Evolutionary conservation across 1,139 yeast genomes (phyloP).

Genomic region (Hansenula lynferdii): DNA sequence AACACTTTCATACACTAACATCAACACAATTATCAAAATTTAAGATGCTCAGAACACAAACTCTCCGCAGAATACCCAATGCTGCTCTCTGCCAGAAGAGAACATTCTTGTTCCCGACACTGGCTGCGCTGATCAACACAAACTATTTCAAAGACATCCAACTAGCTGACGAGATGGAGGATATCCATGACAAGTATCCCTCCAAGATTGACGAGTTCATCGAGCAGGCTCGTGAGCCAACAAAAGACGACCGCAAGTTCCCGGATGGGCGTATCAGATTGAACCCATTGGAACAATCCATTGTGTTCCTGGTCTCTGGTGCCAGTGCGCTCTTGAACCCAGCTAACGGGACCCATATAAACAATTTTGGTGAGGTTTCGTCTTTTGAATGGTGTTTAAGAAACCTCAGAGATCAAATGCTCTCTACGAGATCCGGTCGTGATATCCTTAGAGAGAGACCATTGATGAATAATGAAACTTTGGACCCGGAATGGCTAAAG

Average conservation of each 20-base stretch:
- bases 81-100: constrained; percentile 1
- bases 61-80: neutral
- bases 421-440: constrained; percentile 71
- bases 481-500: constrained; percentile 59
- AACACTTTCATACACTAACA: neutral
- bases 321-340: constrained; percentile 85
- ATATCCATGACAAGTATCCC: neutral
- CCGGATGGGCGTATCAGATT: constrained; percentile 70
- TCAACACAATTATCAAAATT: neutral
- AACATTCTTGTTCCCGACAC: constrained; percentile 12
- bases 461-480: constrained; percentile 67
- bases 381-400: constrained; percentile 68
- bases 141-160: constrained; percentile 14
- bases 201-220: neutral
- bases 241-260: neutral
- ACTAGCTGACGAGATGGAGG: constrained; percentile 18
- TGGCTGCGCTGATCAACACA: constrained; percentile 18
- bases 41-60: neutral
- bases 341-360: constrained; percentile 53
- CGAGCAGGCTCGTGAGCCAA: neutral
- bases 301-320: constrained; percentile 72
- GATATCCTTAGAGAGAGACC: constrained; percentile 76
- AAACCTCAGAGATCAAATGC: constrained; percentile 65
- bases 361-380: constrained; percentile 93
- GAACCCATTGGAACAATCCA: constrained; percentile 52